Conservation (phyloP, 495 filamentous ascomycete species). For the Xylaria acuta region DNA sequence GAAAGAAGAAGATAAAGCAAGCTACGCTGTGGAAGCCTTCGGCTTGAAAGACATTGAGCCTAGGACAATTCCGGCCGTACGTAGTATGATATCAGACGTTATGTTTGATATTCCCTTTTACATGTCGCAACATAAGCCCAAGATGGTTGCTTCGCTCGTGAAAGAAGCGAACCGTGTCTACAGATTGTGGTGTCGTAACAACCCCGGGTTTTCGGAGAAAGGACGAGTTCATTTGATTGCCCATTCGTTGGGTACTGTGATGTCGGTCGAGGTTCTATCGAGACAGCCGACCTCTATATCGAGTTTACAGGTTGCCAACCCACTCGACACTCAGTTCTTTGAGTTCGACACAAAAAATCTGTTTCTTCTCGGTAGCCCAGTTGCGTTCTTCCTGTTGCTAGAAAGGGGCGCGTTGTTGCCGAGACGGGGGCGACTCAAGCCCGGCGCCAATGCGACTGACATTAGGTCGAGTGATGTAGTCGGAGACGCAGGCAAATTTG, state of each 20-base stretch:
- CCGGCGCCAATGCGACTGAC: constrained; percentile 67
- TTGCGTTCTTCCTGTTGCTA: constrained; percentile 89
- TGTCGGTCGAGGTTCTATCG: constrained; percentile 90
- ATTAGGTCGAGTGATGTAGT: constrained; percentile 68
- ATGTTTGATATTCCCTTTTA: constrained; percentile 99
- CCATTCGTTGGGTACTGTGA: constrained; percentile 91
- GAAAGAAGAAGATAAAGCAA: constrained; percentile 54
- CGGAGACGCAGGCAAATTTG: constrained; percentile 78
- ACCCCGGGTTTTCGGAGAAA: constrained; percentile 77
- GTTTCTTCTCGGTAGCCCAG: constrained; percentile 91
- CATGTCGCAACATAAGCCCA: constrained; percentile 91
- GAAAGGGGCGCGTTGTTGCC: constrained; percentile 84
- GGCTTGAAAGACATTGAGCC: constrained; percentile 89
- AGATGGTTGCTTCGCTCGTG: constrained; percentile 91
- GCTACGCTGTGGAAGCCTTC: constrained; percentile 68
- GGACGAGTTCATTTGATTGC: constrained; percentile 92
- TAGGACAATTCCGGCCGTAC: constrained; percentile 84
- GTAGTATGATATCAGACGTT: constrained; percentile 91
- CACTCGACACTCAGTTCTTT: constrained; percentile 66
- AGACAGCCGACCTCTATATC: constrained; percentile 76
- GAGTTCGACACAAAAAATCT: constrained; percentile 90
- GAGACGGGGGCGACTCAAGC: constrained; percentile 75
- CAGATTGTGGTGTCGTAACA: constrained; percentile 90
- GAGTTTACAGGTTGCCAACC: constrained; percentile 56
- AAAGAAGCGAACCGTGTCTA: constrained; percentile 93